Evolutionary conservation across 2,329 filamentous ascomycete genomes (phyloP), one percentile per base, ranked within the genome.

Genomic region (Penicillium sp.): DNA sequence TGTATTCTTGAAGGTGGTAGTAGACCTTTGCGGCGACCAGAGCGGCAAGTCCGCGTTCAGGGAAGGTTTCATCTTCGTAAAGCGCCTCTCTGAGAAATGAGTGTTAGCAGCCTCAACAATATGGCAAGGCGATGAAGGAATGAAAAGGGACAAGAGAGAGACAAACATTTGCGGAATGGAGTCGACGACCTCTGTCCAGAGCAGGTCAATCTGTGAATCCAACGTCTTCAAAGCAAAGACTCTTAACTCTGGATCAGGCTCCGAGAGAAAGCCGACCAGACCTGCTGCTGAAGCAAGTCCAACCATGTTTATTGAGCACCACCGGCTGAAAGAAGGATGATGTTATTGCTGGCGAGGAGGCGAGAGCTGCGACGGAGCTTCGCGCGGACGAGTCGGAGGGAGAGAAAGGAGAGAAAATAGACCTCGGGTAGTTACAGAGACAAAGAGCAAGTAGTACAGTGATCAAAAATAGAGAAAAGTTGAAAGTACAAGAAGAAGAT

Each of bases 1-100:
- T 95, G 83, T 99, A 99, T 78, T 95, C 95, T 81, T 97, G 93
- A 57, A 99, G 88, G 76, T 99, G 95, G 76, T 98, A 99, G 83
- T 98, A 99, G 69, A 98, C 93, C 85, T 99, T 99, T 70, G 95
- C 91, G 48, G 96, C 91, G 58, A 99, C 93, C 54, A 99, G 86
- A 58, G 95, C 95, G 59, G 95, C 95, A 60, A 99, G 89, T 77
- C 95, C 91, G 73, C 94, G 92, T 78, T 99, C 91, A 53, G 93
- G 91, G 74, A 99, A 99, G 64, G 87, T 86, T 73, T 97, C 92
- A 81, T 99, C 94, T 85, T 99, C 95, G 80, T 96, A 99, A 55
- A 99, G 88, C 59, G 92, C 92, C 86, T 99, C 95, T 82, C 94
- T 98, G 75, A 64, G 63, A 41, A 63, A 52, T 45, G 44, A 31